Evolutionary conservation across 1,284 basidiomycete species (phyloP).

Genomic region (Ustilago sp.): DNA sequence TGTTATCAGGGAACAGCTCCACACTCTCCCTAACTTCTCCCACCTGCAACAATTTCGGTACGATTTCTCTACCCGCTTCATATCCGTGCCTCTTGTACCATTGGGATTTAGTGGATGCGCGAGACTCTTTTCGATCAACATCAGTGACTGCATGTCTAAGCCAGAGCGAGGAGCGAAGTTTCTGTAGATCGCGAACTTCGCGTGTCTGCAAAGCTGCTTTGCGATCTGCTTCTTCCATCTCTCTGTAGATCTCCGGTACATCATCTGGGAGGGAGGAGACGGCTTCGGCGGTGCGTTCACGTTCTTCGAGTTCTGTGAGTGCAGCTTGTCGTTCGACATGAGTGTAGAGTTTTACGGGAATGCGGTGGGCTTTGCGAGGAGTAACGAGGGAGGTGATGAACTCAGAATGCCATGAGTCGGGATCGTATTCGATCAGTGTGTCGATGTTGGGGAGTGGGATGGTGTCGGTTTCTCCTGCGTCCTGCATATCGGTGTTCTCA

Average conservation of each 20-base stretch:
- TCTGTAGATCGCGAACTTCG: conserved; percentile 35
- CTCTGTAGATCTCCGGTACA: conserved; percentile 65
- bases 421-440: conserved; percentile 30
- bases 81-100: conserved; percentile 67
- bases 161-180: conserved; percentile 53
- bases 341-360: conserved; percentile 63
- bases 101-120: conserved; percentile 50
- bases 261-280: conserved; percentile 51
- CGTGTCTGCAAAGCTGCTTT: conserved; percentile 14
- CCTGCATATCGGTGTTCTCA: conserved; percentile 13
- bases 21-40: conserved; percentile 46
- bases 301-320: conserved; percentile 16
- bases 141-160: conserved; percentile 56
- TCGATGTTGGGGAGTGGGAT: conserved; percentile 43
- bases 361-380: conserved; percentile 50
- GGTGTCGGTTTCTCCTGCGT: background rate
- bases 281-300: conserved; percentile 1
- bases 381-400: conserved; percentile 46
- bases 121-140: conserved; percentile 58
- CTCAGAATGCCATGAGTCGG: conserved; percentile 41
- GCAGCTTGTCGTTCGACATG: conserved; percentile 56
- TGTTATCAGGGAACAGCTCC: conserved; percentile 52
- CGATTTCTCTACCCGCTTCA: conserved; percentile 66
- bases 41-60: conserved; percentile 60
- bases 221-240: conserved; percentile 64